A percentile compares a stretch with the other conserved stretches of the same genome.
Evolutionary conservation across 495 filamentous ascomycete genomes (phyloP).

Genomic region (Penicillium salamii): DNA sequence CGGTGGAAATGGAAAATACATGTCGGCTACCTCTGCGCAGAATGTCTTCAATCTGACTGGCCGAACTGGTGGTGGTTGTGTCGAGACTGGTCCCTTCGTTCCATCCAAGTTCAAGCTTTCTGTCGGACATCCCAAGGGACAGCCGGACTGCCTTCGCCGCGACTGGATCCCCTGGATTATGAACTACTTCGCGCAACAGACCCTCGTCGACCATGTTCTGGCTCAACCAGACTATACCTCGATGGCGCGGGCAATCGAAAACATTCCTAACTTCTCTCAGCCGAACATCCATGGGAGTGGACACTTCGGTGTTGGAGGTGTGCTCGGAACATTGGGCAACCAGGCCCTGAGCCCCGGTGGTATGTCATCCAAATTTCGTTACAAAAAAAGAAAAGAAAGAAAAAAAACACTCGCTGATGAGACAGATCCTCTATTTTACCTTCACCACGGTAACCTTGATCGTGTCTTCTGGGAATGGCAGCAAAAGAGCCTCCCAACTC

Average conservation of each 20-base stretch:
- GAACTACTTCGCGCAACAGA: slow-evolving; percentile 21
- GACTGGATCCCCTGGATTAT: slow-evolving; percentile 24
- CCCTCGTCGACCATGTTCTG: slow-evolving; percentile 17
- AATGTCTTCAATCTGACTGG: slow-evolving; percentile 24
- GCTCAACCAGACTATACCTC: slow-evolving; percentile 22
- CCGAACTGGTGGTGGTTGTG: slow-evolving; percentile 21
- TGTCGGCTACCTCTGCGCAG: slow-evolving; percentile 8
- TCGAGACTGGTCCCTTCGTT: slow-evolving; percentile 16
- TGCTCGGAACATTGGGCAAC: slow-evolving; percentile 17
- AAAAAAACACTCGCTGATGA: not conserved
- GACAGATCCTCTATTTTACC: slow-evolving; percentile 51
- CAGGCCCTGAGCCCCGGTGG: slow-evolving; percentile 17
- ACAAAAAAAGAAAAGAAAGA: too few relatives aligned
- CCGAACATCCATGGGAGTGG: slow-evolving; percentile 20
- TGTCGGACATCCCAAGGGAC: slow-evolving; percentile 3
- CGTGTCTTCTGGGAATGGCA: slow-evolving; percentile 58
- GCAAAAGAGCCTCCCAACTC: slow-evolving; percentile 31
- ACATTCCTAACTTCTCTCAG: slow-evolving; percentile 15
- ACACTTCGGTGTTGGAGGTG: slow-evolving; percentile 18
- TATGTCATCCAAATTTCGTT: slow-evolving; percentile 8
- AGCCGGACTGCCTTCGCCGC: slow-evolving; percentile 16
- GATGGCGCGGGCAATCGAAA: slow-evolving; percentile 20
- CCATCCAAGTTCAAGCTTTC: slow-evolving; percentile 13
- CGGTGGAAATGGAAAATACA: slow-evolving; percentile 19
- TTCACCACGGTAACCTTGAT: slow-evolving; percentile 52